These are phyloP conservation scores for Claviceps monticola DNA, from an alignment of 2,329 filamentous ascomycete genomes.

Conservation along the genomic window DNA sequence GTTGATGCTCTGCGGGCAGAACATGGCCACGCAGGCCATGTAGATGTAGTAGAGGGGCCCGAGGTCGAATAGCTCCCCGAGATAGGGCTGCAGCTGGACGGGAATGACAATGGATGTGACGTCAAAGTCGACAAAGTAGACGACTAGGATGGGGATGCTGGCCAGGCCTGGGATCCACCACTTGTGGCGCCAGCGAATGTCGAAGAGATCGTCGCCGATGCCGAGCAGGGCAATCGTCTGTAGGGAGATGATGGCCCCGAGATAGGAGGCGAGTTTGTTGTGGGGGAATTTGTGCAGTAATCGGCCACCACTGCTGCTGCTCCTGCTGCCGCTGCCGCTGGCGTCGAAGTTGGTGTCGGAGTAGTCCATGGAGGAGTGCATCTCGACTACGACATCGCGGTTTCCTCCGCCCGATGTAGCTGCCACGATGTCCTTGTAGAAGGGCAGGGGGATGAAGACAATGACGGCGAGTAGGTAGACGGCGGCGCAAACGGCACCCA, in stretches of 20 bases:
- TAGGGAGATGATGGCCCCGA: slow-evolving; percentile 85
- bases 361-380: slow-evolving; percentile 22
- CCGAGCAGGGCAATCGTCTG: slow-evolving; percentile 85
- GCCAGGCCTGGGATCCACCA: slow-evolving; percentile 94
- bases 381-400: slow-evolving; percentile 68
- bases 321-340: slow-evolving; percentile 5
- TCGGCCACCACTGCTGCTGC: slow-evolving; percentile 37
- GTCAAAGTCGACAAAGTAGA: slow-evolving; percentile 97
- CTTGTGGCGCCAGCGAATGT: slow-evolving; percentile 98
- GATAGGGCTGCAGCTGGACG: slow-evolving; percentile 66
- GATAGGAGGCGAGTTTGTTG: slow-evolving; percentile 90
- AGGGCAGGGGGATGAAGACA: slow-evolving; percentile 88
- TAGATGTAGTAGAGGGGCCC: slow-evolving; percentile 82
- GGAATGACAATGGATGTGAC: slow-evolving; percentile 93
- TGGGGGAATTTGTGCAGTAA: slow-evolving; percentile 88
- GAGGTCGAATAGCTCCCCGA: slow-evolving; percentile 76
- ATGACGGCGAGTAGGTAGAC: slow-evolving; percentile 86
- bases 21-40: slow-evolving; percentile 93
- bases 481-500: slow-evolving; percentile 86
- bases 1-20: slow-evolving; percentile 97
- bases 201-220: slow-evolving; percentile 90
- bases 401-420: slow-evolving; percentile 91
- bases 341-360: background rate
- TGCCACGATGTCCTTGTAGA: slow-evolving; percentile 95
- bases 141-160: slow-evolving; percentile 80